Conservation (phyloP, 345 rosid species). For the Bruguiera parviflora region DNA sequence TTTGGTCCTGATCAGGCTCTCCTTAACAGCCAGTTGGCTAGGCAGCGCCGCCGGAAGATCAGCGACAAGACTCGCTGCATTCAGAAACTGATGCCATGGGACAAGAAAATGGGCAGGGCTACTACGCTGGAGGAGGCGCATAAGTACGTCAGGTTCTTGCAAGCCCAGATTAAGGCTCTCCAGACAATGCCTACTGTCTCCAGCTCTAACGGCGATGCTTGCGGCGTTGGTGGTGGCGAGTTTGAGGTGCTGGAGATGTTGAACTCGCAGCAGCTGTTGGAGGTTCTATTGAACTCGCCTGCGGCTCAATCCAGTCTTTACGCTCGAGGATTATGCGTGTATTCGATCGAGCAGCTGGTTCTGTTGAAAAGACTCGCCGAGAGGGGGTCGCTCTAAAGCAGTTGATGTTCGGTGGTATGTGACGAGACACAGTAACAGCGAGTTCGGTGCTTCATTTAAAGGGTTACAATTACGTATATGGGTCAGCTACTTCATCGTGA, state of each 20-base stretch:
- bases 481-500: too few relatives aligned
- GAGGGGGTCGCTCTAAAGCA: too few relatives aligned
- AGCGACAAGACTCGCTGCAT: conserved; percentile 45
- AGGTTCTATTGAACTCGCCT: conserved; percentile 32
- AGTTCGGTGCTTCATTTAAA: too few relatives aligned
- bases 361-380: conserved; percentile 18
- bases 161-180: conserved; percentile 50
- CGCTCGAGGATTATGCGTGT: conserved; percentile 39
- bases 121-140: conserved; percentile 52
- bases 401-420: too few relatives aligned
- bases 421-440: too few relatives aligned
- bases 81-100: conserved; percentile 62
- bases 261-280: neutral
- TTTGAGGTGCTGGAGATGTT: conserved; percentile 4
- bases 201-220: neutral
- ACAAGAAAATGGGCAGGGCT: conserved; percentile 47
- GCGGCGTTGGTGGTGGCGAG: neutral
- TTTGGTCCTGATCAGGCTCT: neutral
- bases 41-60: conserved; percentile 30
- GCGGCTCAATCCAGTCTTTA: conserved; percentile 42
- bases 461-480: too few relatives aligned
- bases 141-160: conserved; percentile 54
- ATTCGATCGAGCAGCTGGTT: conserved; percentile 52
- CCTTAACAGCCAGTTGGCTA: neutral
- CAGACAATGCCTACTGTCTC: conserved; percentile 49